These are phyloP conservation scores for Nymphaea thermarum DNA, from an alignment of 164 flowering plant species.

Conservation along the genomic window DNA sequence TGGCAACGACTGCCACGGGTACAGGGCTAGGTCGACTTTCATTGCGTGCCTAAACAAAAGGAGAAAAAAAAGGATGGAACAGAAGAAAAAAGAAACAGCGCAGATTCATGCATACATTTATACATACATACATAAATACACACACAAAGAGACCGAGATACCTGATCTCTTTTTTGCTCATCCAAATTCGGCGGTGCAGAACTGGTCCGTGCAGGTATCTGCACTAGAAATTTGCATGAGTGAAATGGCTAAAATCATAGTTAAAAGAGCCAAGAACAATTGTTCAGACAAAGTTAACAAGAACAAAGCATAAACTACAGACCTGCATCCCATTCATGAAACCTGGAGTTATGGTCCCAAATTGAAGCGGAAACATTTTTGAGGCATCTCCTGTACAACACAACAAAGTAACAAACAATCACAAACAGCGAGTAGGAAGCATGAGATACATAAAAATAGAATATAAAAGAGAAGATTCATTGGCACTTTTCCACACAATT, in stretches of 20 bases:
- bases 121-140: too few species aligned
- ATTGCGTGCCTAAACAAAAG: not conserved
- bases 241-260: not conserved
- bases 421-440: too few species aligned
- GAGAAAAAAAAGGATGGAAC: not conserved
- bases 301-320: too few species aligned
- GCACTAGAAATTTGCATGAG: not conserved
- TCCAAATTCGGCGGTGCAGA: constrained; percentile 96
- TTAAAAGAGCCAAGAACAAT: not conserved
- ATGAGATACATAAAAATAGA: too few species aligned
- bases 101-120: too few species aligned
- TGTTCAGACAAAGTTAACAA: not conserved
- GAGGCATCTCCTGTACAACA: not conserved
- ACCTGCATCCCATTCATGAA: constrained; percentile 18
- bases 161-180: constrained; percentile 88
- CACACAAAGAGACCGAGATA: constrained; percentile 6
- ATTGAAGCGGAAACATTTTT: constrained; percentile 8
- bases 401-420: too few species aligned
- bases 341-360: constrained; percentile 13
- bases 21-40: not conserved
- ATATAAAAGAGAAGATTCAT: too few species aligned
- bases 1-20: not conserved
- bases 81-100: not conserved
- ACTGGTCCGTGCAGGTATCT: constrained; percentile 94
- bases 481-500: too few species aligned